Evolutionary conservation across 495 filamentous ascomycete genomes (phyloP).

Genomic region (Neurospora pannonica): DNA sequence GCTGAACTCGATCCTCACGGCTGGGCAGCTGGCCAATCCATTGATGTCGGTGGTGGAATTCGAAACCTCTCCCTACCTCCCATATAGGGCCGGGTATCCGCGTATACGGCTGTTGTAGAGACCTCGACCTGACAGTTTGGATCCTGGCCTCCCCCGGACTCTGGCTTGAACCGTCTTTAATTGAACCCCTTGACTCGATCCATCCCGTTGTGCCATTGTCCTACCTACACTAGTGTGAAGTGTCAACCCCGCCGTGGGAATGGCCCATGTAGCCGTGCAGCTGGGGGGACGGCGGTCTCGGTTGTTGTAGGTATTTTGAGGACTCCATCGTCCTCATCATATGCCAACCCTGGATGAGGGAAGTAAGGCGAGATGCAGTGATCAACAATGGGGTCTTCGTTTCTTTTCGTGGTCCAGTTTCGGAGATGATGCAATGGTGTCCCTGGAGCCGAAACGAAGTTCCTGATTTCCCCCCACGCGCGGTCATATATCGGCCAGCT

Average conservation of each 20-base stretch:
- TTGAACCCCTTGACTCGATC: not conserved
- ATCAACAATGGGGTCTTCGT: not conserved
- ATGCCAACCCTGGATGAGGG: not conserved
- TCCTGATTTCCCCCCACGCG: not conserved
- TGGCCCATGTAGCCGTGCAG: not conserved
- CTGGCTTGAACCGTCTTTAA: not conserved
- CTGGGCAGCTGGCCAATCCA: not conserved
- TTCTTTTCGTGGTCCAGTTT: not conserved
- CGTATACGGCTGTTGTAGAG: not conserved
- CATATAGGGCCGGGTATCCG: not conserved
- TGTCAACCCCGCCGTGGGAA: not conserved
- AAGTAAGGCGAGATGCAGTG: not conserved
- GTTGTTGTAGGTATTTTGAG: not conserved
- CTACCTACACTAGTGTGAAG: not conserved
- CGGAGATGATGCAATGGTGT: not conserved
- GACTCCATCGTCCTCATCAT: not conserved
- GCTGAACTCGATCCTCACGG: conserved; percentile 7
- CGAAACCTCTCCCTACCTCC: not conserved
- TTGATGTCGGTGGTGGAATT: not conserved
- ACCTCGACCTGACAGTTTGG: not conserved
- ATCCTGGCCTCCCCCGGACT: not conserved
- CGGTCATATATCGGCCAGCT: not conserved
- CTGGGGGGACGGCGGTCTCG: not conserved
- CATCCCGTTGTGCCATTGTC: not conserved
- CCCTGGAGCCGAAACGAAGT: not conserved